A percentile compares a stretch with the other conserved stretches of the same genome.
Conservation (phyloP, 1,284 basidiomycete genomes). For the Bondarzewia mesenterica region DNA sequence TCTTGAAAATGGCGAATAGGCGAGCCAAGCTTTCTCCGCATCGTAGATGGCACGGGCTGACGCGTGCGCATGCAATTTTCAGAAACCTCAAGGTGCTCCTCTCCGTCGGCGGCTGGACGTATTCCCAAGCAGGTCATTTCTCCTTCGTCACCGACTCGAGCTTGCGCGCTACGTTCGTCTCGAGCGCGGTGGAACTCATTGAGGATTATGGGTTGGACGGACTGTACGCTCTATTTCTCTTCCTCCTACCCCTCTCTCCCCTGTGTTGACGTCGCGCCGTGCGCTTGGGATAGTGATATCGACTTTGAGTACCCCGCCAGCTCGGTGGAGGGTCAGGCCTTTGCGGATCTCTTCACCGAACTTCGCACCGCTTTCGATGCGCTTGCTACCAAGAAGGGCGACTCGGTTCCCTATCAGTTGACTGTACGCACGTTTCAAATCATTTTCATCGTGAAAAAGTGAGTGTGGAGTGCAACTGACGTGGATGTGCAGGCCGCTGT, state of each 20-base stretch:
- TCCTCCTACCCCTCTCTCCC: slow-evolving; percentile 8
- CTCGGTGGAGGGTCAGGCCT: slow-evolving; percentile 44
- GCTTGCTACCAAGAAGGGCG: slow-evolving; percentile 47
- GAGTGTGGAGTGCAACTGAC: not conserved
- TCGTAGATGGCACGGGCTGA: not conserved
- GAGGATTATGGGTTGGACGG: slow-evolving; percentile 89
- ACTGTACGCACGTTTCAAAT: slow-evolving; percentile 27
- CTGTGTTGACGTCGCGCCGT: too few species aligned
- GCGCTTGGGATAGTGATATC: slow-evolving; percentile 54
- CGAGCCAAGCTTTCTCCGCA: slow-evolving; percentile 11
- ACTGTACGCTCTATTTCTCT: slow-evolving; percentile 36
- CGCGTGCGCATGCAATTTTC: not conserved
- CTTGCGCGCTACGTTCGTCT: slow-evolving; percentile 65
- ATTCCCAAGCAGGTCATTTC: slow-evolving; percentile 61
- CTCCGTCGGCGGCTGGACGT: slow-evolving; percentile 74
- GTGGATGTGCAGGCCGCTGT: slow-evolving; percentile 25
- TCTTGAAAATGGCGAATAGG: slow-evolving; percentile 69
- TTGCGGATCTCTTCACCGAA: slow-evolving; percentile 49
- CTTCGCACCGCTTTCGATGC: slow-evolving; percentile 48
- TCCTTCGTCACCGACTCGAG: slow-evolving; percentile 46
- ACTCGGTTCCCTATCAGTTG: slow-evolving; percentile 48
- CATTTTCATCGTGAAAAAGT: not conserved
- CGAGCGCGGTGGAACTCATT: slow-evolving; percentile 62
- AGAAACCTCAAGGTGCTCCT: slow-evolving; percentile 73
- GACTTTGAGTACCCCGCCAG: slow-evolving; percentile 61